phyloP scores from a whole-genome alignment of 108 stramenopile genomes.

The Epipyxis sp. region DNA sequence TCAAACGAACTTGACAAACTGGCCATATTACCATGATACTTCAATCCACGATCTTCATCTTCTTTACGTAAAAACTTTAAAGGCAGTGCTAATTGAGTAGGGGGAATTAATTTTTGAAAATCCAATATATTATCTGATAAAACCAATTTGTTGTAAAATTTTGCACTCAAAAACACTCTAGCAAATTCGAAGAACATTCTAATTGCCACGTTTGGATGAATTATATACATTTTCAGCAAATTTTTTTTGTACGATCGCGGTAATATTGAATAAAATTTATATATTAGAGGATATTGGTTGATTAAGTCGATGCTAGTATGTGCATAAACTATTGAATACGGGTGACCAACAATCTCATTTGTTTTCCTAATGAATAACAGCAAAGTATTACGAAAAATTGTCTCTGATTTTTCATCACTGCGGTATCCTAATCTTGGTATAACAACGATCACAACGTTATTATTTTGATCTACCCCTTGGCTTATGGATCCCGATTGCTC shows the following conservation, averaged over 20 bases:
- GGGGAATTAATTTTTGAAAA: constrained; percentile 3
- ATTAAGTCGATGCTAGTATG: constrained; percentile 15
- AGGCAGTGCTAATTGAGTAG: not conserved
- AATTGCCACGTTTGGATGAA: constrained; percentile 23
- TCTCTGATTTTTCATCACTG: not conserved
- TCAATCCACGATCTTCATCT: constrained; percentile 12
- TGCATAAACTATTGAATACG: constrained; percentile 23
- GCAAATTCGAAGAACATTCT: constrained; percentile 25
- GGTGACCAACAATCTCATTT: not conserved
- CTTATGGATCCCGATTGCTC: no score
- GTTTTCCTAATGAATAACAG: not conserved
- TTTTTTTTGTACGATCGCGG: constrained; percentile 30
- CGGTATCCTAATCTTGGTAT: no score
- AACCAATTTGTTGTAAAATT: constrained; percentile 21
- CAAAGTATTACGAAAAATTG: constrained; percentile 8
- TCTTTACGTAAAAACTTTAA: constrained; percentile 20
- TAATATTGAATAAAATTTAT: constrained; percentile 26
- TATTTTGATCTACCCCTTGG: no score
- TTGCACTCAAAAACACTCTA: constrained; percentile 10
- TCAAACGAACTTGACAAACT: not conserved
- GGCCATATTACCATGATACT: not conserved
- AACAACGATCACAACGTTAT: no score
- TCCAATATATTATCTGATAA: not conserved
- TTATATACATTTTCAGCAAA: constrained; percentile 23
- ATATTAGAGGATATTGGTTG: constrained; percentile 13